phyloP scores from a whole-genome alignment of 257 asterid species.

The Petrea volubilis region DNA sequence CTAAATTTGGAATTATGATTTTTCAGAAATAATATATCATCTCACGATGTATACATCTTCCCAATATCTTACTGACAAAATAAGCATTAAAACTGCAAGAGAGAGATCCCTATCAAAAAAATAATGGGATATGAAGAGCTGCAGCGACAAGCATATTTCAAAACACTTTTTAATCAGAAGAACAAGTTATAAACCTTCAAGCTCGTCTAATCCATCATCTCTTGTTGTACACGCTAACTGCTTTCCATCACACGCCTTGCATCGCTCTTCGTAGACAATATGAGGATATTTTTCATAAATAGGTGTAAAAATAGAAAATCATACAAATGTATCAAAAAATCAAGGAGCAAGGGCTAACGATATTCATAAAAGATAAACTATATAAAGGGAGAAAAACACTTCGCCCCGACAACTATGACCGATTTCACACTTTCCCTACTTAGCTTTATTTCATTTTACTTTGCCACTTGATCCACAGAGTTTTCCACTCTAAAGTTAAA shows the following conservation, averaged over 20 bases:
- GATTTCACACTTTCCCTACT: too few relatives aligned
- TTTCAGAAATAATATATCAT: too few relatives aligned
- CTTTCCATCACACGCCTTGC: constrained; percentile 56
- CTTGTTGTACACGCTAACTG: constrained; percentile 31
- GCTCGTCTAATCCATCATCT: constrained; percentile 46
- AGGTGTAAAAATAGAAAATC: constrained; percentile 28
- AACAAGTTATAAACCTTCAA: constrained; percentile 56
- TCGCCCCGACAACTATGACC: too few relatives aligned
- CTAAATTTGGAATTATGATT: too few relatives aligned
- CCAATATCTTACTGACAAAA: neutral
- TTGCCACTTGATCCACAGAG: too few relatives aligned
- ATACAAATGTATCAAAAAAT: neutral
- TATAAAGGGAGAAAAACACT: too few relatives aligned
- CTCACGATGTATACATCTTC: too few relatives aligned
- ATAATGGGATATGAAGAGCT: neutral
- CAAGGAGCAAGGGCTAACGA: neutral
- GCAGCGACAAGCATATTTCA: neutral
- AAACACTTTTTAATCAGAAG: neutral
- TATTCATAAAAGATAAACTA: neutral
- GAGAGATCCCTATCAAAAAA: neutral
- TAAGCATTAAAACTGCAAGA: neutral
- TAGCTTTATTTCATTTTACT: too few relatives aligned
- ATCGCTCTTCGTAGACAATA: constrained; percentile 68
- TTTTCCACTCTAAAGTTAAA: too few relatives aligned
- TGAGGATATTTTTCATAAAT: constrained; percentile 74